A percentile compares a stretch with the other conserved stretches of the same genome.
phyloP scores from a whole-genome alignment of 1,284 basidiomycete genomes.

The Papiliotrema flavescens region DNA sequence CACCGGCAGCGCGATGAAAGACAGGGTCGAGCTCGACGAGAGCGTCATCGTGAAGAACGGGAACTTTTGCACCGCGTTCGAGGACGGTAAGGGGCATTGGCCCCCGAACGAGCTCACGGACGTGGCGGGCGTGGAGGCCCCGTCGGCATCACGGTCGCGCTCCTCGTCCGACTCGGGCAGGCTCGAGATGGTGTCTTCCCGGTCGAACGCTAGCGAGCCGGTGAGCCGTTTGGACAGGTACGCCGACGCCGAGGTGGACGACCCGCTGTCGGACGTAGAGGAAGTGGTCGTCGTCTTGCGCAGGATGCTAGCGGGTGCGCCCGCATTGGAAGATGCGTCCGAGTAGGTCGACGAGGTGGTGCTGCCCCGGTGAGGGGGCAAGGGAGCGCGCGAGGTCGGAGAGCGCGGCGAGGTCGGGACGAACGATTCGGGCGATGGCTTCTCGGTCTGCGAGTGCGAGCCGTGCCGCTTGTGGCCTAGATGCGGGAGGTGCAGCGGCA shows the following conservation, averaged over 20 bases:
- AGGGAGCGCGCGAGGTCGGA: constrained; percentile 12
- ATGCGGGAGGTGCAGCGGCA: neutral
- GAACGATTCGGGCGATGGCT: neutral
- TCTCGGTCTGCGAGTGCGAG: neutral
- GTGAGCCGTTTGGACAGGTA: neutral
- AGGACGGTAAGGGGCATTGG: constrained; percentile 36
- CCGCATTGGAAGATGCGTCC: neutral
- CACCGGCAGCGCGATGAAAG: constrained; percentile 40
- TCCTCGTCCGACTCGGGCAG: constrained; percentile 14
- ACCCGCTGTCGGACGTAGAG: neutral
- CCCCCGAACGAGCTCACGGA: constrained; percentile 28
- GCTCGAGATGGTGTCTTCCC: constrained; percentile 22
- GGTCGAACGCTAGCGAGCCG: constrained; percentile 14
- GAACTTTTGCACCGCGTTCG: constrained; percentile 16
- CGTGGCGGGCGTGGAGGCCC: constrained; percentile 29
- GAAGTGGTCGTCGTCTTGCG: neutral
- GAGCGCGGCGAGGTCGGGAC: constrained; percentile 1
- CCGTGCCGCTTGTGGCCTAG: neutral
- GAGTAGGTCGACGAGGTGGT: neutral
- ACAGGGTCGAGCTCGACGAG: constrained; percentile 34
- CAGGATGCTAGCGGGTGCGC: neutral
- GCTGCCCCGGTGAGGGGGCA: constrained; percentile 6
- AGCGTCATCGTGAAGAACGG: constrained; percentile 44
- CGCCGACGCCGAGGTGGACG: neutral
- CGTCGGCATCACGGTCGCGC: constrained; percentile 1